A percentile compares a stretch with the other conserved stretches of the same genome.
phyloP scores from a whole-genome alignment of 2,329 filamentous ascomycete genomes.

The Byssothecium circinans region DNA sequence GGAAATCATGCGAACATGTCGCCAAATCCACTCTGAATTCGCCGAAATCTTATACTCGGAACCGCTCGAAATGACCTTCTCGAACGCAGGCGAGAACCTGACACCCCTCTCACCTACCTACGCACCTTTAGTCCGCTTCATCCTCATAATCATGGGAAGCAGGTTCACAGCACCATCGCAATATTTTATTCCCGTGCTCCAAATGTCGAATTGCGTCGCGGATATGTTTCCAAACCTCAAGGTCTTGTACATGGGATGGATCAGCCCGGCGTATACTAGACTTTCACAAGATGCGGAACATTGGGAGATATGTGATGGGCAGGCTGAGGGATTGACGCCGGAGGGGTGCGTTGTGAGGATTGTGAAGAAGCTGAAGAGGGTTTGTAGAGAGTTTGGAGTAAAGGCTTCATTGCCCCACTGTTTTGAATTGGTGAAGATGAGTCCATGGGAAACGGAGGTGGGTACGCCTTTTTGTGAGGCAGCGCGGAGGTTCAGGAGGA shows the following conservation, averaged over 20 bases:
- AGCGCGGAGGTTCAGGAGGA: too few relatives aligned
- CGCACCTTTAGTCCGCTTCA: too few relatives aligned
- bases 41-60: conserved; percentile 2
- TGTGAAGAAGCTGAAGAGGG: background rate
- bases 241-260: background rate
- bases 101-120: too few relatives aligned
- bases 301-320: background rate
- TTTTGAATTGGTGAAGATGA: background rate
- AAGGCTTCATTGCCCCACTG: background rate
- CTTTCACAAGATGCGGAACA: too few relatives aligned
- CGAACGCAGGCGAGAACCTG: background rate
- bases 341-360: background rate
- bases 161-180: too few relatives aligned
- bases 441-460: background rate
- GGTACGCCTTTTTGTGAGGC: too few relatives aligned
- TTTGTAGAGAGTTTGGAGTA: background rate
- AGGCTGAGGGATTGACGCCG: background rate
- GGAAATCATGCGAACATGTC: too few relatives aligned
- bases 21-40: conserved; percentile 6
- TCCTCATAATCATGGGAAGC: too few relatives aligned
- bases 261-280: too few relatives aligned
- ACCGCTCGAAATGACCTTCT: conserved; percentile 1
- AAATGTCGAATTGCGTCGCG: background rate
- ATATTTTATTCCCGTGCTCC: background rate
- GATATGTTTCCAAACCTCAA: background rate